phyloP scores from a whole-genome alignment of 169 alveolate species.

The Cryptosporidium bovis region DNA sequence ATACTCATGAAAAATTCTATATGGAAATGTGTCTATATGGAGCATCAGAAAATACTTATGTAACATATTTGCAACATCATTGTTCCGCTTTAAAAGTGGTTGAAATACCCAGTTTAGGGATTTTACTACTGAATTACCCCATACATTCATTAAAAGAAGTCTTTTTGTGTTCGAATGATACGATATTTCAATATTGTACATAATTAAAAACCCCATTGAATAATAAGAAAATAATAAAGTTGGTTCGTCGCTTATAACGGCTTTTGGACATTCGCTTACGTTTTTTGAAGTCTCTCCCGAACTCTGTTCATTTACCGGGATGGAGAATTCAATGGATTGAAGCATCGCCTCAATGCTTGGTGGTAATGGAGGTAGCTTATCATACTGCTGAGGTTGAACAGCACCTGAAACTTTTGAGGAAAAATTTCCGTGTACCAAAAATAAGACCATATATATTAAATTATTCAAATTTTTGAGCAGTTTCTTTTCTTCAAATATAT shows the following conservation, averaged over 20 bases:
- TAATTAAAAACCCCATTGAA: constrained; percentile 56
- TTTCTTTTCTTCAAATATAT: constrained; percentile 50
- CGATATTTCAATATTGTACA: constrained; percentile 52
- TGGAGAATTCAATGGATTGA: constrained; percentile 46
- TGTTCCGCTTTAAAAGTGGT: constrained; percentile 51
- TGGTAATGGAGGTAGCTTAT: constrained; percentile 59
- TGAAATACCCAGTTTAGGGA: constrained; percentile 62
- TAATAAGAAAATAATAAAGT: constrained; percentile 64
- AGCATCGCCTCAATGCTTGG: constrained; percentile 70
- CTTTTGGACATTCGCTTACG: constrained; percentile 15
- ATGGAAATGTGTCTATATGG: constrained; percentile 73
- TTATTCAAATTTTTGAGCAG: constrained; percentile 22
- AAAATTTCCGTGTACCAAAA: constrained; percentile 28
- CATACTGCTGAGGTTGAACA: constrained; percentile 24
- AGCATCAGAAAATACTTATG: constrained; percentile 59
- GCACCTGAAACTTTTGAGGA: constrained; percentile 43
- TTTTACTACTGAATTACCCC: constrained; percentile 35
- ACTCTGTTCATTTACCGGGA: background rate
- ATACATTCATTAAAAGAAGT: constrained; percentile 28
- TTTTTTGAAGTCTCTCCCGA: background rate
- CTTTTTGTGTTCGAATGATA: constrained; percentile 31
- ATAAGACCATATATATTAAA: constrained; percentile 40
- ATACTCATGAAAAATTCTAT: constrained; percentile 60
- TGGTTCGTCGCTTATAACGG: constrained; percentile 65
- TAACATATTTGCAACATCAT: constrained; percentile 61